phyloP scores from a whole-genome alignment of 345 rosid species.

The Conringia planisiliqua region DNA sequence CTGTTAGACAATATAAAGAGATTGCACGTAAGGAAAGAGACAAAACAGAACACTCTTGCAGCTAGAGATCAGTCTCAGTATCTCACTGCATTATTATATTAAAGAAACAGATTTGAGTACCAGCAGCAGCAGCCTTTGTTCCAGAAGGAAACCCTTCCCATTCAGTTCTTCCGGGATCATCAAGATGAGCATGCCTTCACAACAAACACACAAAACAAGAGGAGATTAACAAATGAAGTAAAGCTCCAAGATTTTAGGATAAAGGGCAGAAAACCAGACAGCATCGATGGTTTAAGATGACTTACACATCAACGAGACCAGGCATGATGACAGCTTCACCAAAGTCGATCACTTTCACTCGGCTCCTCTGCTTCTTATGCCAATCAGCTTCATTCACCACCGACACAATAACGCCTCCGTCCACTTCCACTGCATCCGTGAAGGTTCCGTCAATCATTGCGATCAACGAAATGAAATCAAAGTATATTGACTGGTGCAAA shows the following conservation, averaged over 20 bases:
- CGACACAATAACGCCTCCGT: slow-evolving; percentile 52
- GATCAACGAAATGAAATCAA: background rate
- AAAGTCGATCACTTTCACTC: slow-evolving; percentile 49
- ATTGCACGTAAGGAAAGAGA: background rate
- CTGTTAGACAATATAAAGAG: slow-evolving; percentile 32
- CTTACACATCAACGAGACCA: slow-evolving; percentile 91
- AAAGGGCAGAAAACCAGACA: background rate
- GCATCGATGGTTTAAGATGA: background rate
- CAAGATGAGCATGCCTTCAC: slow-evolving; percentile 84
- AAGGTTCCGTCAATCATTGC: background rate
- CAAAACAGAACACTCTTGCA: slow-evolving; percentile 1
- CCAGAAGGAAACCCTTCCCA: slow-evolving; percentile 99
- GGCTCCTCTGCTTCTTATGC: slow-evolving; percentile 39
- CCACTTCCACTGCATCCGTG: slow-evolving; percentile 59
- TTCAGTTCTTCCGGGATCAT: slow-evolving; percentile 96
- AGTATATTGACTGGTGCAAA: background rate
- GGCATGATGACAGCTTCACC: slow-evolving; percentile 96
- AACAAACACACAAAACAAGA: background rate
- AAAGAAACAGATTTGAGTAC: slow-evolving; percentile 34
- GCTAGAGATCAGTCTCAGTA: background rate
- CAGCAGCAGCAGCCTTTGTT: slow-evolving; percentile 97
- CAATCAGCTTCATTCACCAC: slow-evolving; percentile 65
- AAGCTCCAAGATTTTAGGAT: background rate
- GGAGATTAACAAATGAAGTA: background rate
- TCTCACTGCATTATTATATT: background rate